Conservation (phyloP, 2,329 filamentous ascomycete genomes). For the Biscogniauxia sp. region DNA sequence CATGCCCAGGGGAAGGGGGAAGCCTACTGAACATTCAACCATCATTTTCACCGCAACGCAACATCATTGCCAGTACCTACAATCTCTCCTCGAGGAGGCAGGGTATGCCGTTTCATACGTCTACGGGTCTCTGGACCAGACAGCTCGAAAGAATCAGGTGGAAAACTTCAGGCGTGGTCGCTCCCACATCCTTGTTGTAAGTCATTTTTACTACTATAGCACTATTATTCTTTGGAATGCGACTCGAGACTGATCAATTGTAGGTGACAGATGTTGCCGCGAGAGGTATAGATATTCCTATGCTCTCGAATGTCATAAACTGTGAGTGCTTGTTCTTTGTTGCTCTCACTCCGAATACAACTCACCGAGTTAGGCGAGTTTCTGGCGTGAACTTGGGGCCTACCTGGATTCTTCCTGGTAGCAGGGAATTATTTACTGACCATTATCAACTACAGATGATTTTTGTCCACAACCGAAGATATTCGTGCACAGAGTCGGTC, state of each 20-base stretch:
- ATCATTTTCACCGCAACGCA: conserved; percentile 95
- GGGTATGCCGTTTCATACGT: conserved; percentile 92
- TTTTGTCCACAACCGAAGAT: conserved; percentile 96
- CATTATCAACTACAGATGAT: conserved; percentile 54
- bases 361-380: too few relatives aligned
- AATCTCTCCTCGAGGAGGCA: conserved; percentile 71
- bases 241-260: neutral
- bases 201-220: neutral
- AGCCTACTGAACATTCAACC: conserved; percentile 85
- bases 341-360: neutral
- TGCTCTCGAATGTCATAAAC: conserved; percentile 96
- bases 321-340: conserved; percentile 36
- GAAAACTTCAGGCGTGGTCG: conserved; percentile 82
- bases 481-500: conserved; percentile 92
- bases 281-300: conserved; percentile 94
- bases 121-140: conserved; percentile 93
- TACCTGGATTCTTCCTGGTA: too few relatives aligned
- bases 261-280: conserved; percentile 90
- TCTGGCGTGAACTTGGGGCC: too few relatives aligned
- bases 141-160: conserved; percentile 86
- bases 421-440: neutral
- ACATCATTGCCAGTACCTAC: conserved; percentile 93
- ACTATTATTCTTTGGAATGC: neutral
- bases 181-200: conserved; percentile 78
- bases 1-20: conserved; percentile 56